Evolutionary conservation across 352 stramenopile genomes (phyloP).

Genomic region (Globisporangium viniferum): DNA sequence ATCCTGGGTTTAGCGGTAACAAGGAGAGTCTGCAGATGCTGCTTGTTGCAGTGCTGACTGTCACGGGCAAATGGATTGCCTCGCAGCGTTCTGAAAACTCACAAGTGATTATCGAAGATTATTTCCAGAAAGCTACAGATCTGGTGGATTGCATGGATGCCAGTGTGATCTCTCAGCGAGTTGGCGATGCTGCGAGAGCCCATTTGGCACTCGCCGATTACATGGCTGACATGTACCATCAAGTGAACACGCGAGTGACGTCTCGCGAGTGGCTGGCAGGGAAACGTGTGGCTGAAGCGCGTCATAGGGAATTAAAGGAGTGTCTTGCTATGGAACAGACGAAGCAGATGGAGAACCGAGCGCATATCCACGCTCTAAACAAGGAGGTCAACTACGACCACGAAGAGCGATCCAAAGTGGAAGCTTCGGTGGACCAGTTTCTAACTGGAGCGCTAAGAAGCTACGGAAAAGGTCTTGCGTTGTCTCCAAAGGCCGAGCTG

Average conservation of each 20-base stretch:
- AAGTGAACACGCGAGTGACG: slow-evolving; percentile 78
- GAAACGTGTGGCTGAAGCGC: slow-evolving; percentile 69
- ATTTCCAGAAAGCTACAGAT: slow-evolving; percentile 81
- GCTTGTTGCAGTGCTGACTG: slow-evolving; percentile 59
- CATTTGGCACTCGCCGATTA: slow-evolving; percentile 89
- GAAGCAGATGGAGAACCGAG: slow-evolving; percentile 61
- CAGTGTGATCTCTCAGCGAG: slow-evolving; percentile 30
- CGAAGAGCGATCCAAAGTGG: slow-evolving; percentile 82
- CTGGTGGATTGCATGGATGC: slow-evolving; percentile 51
- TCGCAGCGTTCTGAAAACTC: slow-evolving; percentile 91
- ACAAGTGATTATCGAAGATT: slow-evolving; percentile 90
- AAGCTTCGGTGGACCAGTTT: slow-evolving; percentile 85
- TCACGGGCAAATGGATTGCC: slow-evolving; percentile 91
- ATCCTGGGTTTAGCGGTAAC: slow-evolving; percentile 12
- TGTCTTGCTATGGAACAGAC: slow-evolving; percentile 56
- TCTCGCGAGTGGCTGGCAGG: slow-evolving; percentile 89
- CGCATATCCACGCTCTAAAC: slow-evolving; percentile 67
- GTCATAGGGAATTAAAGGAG: slow-evolving; percentile 55
- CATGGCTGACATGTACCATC: slow-evolving; percentile 90
- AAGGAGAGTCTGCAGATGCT: slow-evolving; percentile 42
- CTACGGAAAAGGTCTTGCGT: slow-evolving; percentile 65
- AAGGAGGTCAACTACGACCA: slow-evolving; percentile 89
- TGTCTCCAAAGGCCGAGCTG: slow-evolving; percentile 71
- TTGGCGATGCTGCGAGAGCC: slow-evolving; percentile 61
- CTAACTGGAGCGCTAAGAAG: slow-evolving; percentile 85